Conservation (phyloP, 805 yeast genomes). For the Barnettozyma botsteinii region DNA sequence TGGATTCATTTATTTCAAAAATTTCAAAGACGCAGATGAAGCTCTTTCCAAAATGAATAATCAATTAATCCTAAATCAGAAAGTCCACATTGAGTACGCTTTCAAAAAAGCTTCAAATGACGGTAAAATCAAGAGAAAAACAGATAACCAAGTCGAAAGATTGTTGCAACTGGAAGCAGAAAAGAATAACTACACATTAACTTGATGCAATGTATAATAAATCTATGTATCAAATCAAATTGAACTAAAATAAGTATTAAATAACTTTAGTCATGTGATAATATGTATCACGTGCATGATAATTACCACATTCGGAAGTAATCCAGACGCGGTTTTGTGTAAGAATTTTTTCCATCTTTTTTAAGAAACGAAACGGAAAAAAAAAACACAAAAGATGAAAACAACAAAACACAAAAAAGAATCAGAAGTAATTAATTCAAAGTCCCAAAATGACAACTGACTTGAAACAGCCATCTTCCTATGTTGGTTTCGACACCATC, state of each 20-base stretch:
- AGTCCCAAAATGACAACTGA: slow-evolving; percentile 2
- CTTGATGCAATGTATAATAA: too few species aligned
- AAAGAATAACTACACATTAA: too few species aligned
- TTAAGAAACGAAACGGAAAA: too few species aligned
- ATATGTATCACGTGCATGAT: not conserved
- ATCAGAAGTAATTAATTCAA: too few species aligned
- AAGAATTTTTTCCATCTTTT: slow-evolving; percentile 4
- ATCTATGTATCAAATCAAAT: too few species aligned
- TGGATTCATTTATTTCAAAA: slow-evolving; percentile 61
- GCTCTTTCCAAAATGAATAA: slow-evolving; percentile 69
- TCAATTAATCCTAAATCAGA: slow-evolving; percentile 60
- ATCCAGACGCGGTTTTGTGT: slow-evolving; percentile 8
- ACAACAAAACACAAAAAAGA: slow-evolving; percentile 1
- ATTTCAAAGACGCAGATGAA: slow-evolving; percentile 61
- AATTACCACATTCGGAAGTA: not conserved
- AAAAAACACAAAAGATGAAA: not conserved
- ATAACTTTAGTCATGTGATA: too few species aligned
- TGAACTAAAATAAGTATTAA: too few species aligned
- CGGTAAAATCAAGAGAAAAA: slow-evolving; percentile 37
- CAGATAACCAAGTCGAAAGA: slow-evolving; percentile 80
- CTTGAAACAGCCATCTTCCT: slow-evolving; percentile 47
- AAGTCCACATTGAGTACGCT: slow-evolving; percentile 62
- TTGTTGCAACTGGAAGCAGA: slow-evolving; percentile 59
- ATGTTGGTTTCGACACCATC: slow-evolving; percentile 96
- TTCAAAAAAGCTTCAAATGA: slow-evolving; percentile 33